These are phyloP conservation scores for Heterococcus sp. DNA, from an alignment of 108 stramenopile genomes.

Conservation along the genomic window DNA sequence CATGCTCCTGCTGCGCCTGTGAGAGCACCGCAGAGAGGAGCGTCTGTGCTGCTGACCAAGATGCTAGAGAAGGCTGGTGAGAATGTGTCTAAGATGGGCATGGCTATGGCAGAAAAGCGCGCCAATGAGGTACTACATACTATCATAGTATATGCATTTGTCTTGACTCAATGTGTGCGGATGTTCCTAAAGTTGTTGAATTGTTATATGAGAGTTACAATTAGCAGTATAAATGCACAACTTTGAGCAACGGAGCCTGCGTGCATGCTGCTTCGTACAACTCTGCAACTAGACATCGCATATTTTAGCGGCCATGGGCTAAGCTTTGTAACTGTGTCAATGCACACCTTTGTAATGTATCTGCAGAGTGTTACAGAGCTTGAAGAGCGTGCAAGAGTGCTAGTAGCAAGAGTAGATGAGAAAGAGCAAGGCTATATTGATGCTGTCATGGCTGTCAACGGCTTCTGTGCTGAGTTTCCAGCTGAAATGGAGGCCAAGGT, in stretches of 20 bases:
- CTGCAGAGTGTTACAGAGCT: not conserved
- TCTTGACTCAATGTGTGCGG: too few species aligned
- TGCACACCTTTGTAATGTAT: not conserved
- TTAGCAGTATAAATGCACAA: too few species aligned
- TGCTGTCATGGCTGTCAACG: conserved; percentile 20
- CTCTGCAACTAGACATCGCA: too few species aligned
- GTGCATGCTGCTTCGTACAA: too few species aligned
- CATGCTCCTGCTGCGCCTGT: not conserved
- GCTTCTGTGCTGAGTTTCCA: conserved; percentile 27
- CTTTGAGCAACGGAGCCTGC: too few species aligned
- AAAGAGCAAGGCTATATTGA: conserved; percentile 26
- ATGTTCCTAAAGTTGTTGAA: too few species aligned
- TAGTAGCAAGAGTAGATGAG: conserved; percentile 1
- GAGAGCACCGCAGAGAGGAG: not conserved
- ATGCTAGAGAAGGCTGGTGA: conserved; percentile 27
- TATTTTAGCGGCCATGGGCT: too few species aligned
- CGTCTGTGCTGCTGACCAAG: conserved; percentile 4
- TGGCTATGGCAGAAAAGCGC: too few species aligned
- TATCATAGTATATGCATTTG: too few species aligned
- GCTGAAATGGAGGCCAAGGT: conserved; percentile 31
- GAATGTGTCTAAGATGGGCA: conserved; percentile 3
- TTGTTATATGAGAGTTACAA: too few species aligned
- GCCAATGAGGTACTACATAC: too few species aligned
- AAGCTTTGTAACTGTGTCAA: too few species aligned
- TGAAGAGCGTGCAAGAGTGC: not conserved